Evolutionary conservation across 768 basidiomycete species (phyloP).

Genomic region (Boletus rubroflammeus): DNA sequence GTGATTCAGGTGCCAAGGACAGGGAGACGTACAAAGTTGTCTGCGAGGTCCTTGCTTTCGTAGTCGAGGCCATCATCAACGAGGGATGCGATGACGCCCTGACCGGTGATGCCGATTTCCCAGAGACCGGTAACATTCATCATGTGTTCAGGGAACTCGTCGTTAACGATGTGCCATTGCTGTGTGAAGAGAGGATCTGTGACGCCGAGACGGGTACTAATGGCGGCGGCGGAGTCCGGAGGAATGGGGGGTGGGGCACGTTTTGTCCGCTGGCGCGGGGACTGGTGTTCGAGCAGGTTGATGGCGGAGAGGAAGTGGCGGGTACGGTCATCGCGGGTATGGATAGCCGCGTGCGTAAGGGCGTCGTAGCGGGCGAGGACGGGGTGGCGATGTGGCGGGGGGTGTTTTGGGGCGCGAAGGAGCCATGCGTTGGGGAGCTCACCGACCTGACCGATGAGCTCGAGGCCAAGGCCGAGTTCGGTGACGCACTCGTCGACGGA

Average conservation of each 20-base stretch:
- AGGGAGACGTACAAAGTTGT: slow-evolving; percentile 77
- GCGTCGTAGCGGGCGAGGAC: slow-evolving; percentile 49
- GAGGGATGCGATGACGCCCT: slow-evolving; percentile 81
- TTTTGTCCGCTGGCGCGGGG: slow-evolving; percentile 64
- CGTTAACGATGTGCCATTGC: slow-evolving; percentile 97
- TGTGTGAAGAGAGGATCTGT: slow-evolving; percentile 75
- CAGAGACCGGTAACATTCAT: slow-evolving; percentile 94
- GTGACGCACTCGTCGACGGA: slow-evolving; percentile 58
- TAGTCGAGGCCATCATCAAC: slow-evolving; percentile 97
- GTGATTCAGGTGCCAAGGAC: background rate
- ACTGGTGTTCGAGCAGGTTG: slow-evolving; percentile 57
- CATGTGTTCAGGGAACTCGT: slow-evolving; percentile 71
- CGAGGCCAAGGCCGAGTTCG: slow-evolving; percentile 70
- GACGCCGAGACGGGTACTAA: slow-evolving; percentile 63
- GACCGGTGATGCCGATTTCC: slow-evolving; percentile 87
- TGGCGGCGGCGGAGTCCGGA: slow-evolving; percentile 39
- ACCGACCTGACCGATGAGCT: slow-evolving; percentile 86
- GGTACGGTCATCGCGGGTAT: slow-evolving; percentile 37
- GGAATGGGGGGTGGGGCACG: slow-evolving; percentile 64
- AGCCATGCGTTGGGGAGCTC: slow-evolving; percentile 83
- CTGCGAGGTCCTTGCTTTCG: slow-evolving; percentile 77
- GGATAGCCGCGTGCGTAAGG: slow-evolving; percentile 34
- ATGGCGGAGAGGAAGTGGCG: slow-evolving; percentile 53
- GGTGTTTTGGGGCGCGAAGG: slow-evolving; percentile 52
- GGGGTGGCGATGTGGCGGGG: slow-evolving; percentile 11